Evolutionary conservation across 2,329 filamentous ascomycete genomes (phyloP).

Genomic region (Scytalidium sp.): DNA sequence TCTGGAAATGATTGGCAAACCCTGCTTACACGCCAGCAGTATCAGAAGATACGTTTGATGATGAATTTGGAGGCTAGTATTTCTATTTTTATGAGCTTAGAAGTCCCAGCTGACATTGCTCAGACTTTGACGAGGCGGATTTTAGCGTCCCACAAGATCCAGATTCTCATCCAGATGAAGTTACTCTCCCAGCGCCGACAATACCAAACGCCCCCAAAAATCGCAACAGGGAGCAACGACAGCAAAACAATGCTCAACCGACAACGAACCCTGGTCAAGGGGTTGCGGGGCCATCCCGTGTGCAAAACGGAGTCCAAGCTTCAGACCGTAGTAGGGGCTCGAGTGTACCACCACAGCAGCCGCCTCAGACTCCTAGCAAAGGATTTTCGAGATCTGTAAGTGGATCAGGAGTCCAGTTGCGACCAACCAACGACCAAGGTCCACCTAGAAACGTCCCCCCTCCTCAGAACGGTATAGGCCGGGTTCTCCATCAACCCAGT

Average conservation of each 20-base stretch:
- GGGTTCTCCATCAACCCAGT: conserved; percentile 28
- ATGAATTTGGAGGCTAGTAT: conserved; percentile 51
- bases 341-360: conserved; percentile 11
- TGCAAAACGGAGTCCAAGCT: conserved; percentile 13
- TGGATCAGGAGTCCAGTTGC: conserved; percentile 11
- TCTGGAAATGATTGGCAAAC: conserved; percentile 21
- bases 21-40: conserved; percentile 22
- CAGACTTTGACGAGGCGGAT: conserved; percentile 74
- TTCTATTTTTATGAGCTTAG: conserved; percentile 30
- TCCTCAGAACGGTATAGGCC: conserved; percentile 5
- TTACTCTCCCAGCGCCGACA: conserved; percentile 49
- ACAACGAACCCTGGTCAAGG: conserved; percentile 19
- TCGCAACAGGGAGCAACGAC: conserved; percentile 4
- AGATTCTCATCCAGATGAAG: conserved; percentile 69
- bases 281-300: conserved; percentile 23
- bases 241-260: conserved; percentile 26
- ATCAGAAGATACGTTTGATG: conserved; percentile 41
- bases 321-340: conserved; percentile 7
- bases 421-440: conserved; percentile 13
- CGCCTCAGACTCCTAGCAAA: conserved; percentile 26
- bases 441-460: conserved; percentile 10
- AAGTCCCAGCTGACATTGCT: conserved; percentile 31
- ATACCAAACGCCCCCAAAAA: conserved; percentile 13
- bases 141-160: conserved; percentile 65
- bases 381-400: conserved; percentile 23